phyloP scores from a whole-genome alignment of 257 asterid genomes.

The Misopates orontium region DNA sequence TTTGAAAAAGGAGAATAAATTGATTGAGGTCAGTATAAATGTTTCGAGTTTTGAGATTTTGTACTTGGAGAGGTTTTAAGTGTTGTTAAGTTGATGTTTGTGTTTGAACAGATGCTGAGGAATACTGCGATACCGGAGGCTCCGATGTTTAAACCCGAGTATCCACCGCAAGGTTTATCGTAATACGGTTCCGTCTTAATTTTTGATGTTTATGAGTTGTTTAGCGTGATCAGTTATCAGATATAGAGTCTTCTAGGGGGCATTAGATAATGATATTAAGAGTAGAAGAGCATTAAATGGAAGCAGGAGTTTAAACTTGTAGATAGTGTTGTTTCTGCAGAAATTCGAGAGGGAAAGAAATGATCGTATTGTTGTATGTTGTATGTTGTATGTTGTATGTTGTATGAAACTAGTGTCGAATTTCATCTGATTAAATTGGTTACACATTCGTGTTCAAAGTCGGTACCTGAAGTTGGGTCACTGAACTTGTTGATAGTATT shows the following conservation, averaged over 20 bases:
- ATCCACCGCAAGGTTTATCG: slow-evolving; percentile 83
- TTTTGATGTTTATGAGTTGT: slow-evolving; percentile 12
- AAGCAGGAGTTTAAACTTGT: slow-evolving; percentile 23
- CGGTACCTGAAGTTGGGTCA: slow-evolving; percentile 51
- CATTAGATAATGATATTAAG: background rate
- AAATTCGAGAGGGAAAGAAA: no score
- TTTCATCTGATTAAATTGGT: slow-evolving; percentile 18
- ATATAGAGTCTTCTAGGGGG: slow-evolving; percentile 5
- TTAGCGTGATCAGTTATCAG: background rate
- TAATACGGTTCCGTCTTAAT: background rate
- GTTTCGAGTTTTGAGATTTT: background rate
- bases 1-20: slow-evolving; percentile 64
- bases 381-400: no score
- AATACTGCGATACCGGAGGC: slow-evolving; percentile 87
- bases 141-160: slow-evolving; percentile 94
- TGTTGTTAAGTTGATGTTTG: slow-evolving; percentile 27
- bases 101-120: slow-evolving; percentile 60
- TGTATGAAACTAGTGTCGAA: slow-evolving; percentile 9
- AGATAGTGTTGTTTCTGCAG: no score
- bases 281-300: slow-evolving; percentile 21
- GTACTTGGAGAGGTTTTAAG: background rate
- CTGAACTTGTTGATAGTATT: slow-evolving; percentile 20
- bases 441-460: slow-evolving; percentile 43
- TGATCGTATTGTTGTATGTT: background rate
- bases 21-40: slow-evolving; percentile 59